A percentile compares a stretch with the other conserved stretches of the same genome.
Conservation (phyloP, 176 grass and related monocot genomes). For the Chloris gayana region DNA sequence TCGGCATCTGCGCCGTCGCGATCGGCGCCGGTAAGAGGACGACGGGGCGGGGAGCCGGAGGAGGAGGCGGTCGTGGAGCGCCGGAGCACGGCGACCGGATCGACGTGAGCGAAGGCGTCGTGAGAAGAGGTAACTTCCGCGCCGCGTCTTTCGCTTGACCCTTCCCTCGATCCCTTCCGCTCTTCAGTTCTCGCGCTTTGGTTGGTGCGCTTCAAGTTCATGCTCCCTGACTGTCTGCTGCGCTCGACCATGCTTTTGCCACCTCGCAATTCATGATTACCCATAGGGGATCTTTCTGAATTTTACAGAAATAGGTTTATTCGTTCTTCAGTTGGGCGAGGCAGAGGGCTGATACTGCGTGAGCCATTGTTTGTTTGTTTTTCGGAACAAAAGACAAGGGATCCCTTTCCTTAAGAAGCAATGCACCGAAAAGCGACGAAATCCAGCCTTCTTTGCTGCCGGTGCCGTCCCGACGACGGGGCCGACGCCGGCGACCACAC, state of each 20-base stretch:
- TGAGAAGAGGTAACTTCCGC: slow-evolving; percentile 42
- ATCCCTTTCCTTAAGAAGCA: background rate
- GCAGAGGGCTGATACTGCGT: background rate
- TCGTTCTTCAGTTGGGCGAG: background rate
- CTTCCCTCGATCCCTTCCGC: background rate
- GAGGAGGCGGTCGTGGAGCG: background rate
- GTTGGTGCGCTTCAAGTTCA: slow-evolving; percentile 38
- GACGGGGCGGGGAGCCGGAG: background rate
- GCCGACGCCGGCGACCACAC: slow-evolving; percentile 28
- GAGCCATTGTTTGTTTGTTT: background rate
- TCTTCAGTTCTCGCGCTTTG: background rate
- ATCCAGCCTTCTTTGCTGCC: background rate
- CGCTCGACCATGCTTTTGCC: background rate
- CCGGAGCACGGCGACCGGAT: slow-evolving; percentile 8
- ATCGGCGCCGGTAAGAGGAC: slow-evolving; percentile 38
- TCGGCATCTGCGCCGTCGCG: slow-evolving; percentile 20
- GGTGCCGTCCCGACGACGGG: slow-evolving; percentile 4
- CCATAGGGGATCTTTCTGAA: background rate
- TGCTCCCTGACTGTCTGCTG: background rate
- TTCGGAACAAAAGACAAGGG: background rate
- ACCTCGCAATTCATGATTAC: background rate
- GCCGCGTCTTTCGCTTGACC: background rate
- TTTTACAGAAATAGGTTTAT: background rate
- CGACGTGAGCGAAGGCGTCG: slow-evolving; percentile 17
- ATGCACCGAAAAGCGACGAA: background rate